Evolutionary conservation across 306 rosid species (phyloP).

Genomic region (Datisca glomerata): DNA sequence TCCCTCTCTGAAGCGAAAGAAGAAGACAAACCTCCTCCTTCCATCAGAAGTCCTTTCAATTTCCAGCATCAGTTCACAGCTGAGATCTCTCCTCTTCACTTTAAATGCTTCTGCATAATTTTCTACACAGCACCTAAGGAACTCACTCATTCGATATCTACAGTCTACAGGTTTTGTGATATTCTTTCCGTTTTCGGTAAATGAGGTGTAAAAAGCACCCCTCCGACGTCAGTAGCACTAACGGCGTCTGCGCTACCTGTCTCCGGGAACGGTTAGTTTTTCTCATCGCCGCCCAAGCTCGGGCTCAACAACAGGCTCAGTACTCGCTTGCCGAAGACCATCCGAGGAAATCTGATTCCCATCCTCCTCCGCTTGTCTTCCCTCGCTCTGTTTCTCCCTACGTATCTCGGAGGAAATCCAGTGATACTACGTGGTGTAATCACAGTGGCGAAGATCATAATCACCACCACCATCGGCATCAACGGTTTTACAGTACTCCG

Average conservation of each 20-base stretch:
- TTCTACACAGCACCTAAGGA: too few species aligned
- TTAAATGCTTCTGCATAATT: too few species aligned
- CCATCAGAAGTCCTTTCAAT: neutral
- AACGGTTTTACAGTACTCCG: conserved; percentile 64
- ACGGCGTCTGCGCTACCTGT: conserved; percentile 87
- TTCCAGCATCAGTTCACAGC: neutral
- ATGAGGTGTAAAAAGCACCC: conserved; percentile 89
- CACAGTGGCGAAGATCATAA: conserved; percentile 15
- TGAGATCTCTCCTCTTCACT: too few species aligned
- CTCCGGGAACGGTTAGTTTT: conserved; percentile 59
- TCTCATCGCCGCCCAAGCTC: conserved; percentile 48
- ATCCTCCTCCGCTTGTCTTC: conserved; percentile 26
- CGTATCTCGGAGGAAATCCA: conserved; percentile 68
- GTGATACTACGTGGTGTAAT: conserved; percentile 22
- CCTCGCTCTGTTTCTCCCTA: conserved; percentile 92
- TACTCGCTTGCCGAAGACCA: conserved; percentile 21
- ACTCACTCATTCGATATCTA: neutral
- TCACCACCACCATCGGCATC: conserved; percentile 4
- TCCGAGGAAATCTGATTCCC: conserved; percentile 1
- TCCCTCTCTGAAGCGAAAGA: neutral
- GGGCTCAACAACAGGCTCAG: conserved; percentile 33
- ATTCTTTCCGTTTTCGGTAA: conserved; percentile 9
- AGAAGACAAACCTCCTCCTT: neutral
- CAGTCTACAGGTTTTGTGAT: neutral
- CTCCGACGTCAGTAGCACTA: conserved; percentile 42